A percentile compares a stretch with the other conserved stretches of the same genome.
These are phyloP conservation scores for Clavariopsis aquatica DNA, from an alignment of 495 filamentous ascomycete genomes.

Conservation along the genomic window DNA sequence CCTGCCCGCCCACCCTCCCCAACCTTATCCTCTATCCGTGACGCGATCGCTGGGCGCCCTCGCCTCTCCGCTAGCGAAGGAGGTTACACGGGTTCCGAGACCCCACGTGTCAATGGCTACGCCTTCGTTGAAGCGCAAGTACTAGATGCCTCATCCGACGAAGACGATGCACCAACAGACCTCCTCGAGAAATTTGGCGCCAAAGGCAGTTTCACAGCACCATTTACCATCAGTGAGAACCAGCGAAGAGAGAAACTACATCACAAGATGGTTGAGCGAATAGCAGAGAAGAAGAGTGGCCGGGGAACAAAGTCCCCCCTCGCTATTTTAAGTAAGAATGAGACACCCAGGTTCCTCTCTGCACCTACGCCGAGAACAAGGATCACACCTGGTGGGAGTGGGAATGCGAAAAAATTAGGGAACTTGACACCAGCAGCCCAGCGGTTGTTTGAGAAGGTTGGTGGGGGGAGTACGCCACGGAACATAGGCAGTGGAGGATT, in stretches of 20 bases:
- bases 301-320: background rate
- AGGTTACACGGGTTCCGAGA: slow-evolving; percentile 65
- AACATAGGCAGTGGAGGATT: slow-evolving; percentile 42
- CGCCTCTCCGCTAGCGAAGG: slow-evolving; percentile 66
- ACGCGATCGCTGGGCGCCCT: slow-evolving; percentile 79
- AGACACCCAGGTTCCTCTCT: slow-evolving; percentile 72
- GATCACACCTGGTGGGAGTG: background rate
- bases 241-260: slow-evolving; percentile 81
- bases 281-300: slow-evolving; percentile 65
- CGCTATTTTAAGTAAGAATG: slow-evolving; percentile 36
- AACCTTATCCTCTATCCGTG: slow-evolving; percentile 78
- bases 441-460: slow-evolving; percentile 62
- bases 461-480: slow-evolving; percentile 47
- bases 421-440: slow-evolving; percentile 78
- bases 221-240: slow-evolving; percentile 77
- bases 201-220: slow-evolving; percentile 65
- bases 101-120: slow-evolving; percentile 88
- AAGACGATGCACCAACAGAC: slow-evolving; percentile 38
- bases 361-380: slow-evolving; percentile 53
- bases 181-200: slow-evolving; percentile 53
- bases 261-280: slow-evolving; percentile 86
- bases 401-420: slow-evolving; percentile 43
- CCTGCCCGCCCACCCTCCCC: slow-evolving; percentile 52
- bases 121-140: slow-evolving; percentile 82
- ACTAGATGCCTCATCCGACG: slow-evolving; percentile 36